Evolutionary conservation across 2,329 filamentous ascomycete genomes (phyloP).

Genomic region (Sporothrix brunneoviolacea): DNA sequence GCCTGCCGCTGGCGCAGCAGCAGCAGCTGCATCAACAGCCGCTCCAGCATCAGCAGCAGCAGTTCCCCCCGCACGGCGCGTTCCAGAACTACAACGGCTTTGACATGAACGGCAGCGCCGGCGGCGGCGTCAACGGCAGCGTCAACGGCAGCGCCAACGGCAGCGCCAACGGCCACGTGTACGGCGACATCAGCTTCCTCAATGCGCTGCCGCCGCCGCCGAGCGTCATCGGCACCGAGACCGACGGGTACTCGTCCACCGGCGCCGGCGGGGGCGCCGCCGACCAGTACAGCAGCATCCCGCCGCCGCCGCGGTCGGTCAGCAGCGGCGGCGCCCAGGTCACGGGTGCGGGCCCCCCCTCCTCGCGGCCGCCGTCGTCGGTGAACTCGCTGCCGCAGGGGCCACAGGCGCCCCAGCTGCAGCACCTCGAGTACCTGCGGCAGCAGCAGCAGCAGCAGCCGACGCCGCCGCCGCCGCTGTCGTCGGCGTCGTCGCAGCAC

Average conservation of each 20-base stretch:
- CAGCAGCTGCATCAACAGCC: neutral
- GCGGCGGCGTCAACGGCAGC: neutral
- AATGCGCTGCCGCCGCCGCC: neutral
- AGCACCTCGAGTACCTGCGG: no score
- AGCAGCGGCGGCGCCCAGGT: no score
- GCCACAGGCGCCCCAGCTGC: no score
- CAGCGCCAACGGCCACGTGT: neutral
- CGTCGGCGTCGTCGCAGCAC: neutral
- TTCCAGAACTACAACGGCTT: slow-evolving; percentile 9
- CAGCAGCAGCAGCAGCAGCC: neutral
- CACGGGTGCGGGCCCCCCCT: no score
- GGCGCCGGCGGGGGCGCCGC: neutral
- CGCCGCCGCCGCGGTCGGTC: slow-evolving; percentile 2
- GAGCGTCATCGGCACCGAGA: neutral
- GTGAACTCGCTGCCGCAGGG: neutral
- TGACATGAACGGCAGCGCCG: neutral
- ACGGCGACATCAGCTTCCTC: neutral
- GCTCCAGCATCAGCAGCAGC: neutral
- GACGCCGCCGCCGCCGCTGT: neutral
- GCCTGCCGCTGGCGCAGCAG: neutral
- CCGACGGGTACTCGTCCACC: neutral
- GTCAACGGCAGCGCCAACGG: neutral
- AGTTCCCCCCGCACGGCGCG: neutral
- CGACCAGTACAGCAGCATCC: neutral
- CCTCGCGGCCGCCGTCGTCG: no score